phyloP scores from a whole-genome alignment of 1,284 basidiomycete genomes.

The Microstroma glucosiphilum region DNA sequence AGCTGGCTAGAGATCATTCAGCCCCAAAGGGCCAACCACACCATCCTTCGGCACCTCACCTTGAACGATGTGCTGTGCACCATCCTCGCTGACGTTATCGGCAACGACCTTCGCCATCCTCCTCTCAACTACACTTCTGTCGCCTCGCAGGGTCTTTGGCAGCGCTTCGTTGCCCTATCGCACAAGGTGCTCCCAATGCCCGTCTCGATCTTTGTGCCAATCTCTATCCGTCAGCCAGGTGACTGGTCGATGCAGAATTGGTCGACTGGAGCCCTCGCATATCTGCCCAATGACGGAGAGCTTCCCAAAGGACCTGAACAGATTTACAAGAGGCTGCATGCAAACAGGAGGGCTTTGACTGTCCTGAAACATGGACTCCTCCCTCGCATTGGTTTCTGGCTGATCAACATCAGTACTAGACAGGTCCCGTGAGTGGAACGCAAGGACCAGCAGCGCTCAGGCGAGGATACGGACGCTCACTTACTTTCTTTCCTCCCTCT shows the following conservation, averaged over 20 bases:
- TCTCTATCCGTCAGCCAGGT: slow-evolving; percentile 39
- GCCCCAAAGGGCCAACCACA: slow-evolving; percentile 19
- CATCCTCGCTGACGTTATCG: slow-evolving; percentile 39
- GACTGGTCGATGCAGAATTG: slow-evolving; percentile 45
- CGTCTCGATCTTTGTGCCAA: slow-evolving; percentile 40
- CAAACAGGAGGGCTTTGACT: slow-evolving; percentile 26
- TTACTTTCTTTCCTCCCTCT: not conserved
- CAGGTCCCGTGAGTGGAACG: slow-evolving; percentile 24
- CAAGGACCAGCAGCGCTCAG: not conserved
- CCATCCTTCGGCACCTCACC: slow-evolving; percentile 32
- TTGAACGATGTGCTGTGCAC: slow-evolving; percentile 47
- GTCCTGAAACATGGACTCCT: slow-evolving; percentile 38
- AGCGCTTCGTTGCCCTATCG: slow-evolving; percentile 15
- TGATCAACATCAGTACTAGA: slow-evolving; percentile 25
- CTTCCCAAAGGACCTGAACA: slow-evolving; percentile 15
- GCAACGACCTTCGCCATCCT: slow-evolving; percentile 26
- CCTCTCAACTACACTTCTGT: not conserved
- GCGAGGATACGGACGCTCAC: not conserved
- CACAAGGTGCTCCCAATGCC: slow-evolving; percentile 28
- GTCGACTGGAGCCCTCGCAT: slow-evolving; percentile 41
- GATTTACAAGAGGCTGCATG: slow-evolving; percentile 38
- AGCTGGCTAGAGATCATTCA: slow-evolving; percentile 25
- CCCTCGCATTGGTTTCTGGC: slow-evolving; percentile 31
- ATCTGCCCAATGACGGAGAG: slow-evolving; percentile 23
- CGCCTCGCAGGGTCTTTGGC: not conserved